Conservation (phyloP, 2,329 filamentous ascomycete species). For the Elsinoe fawcettii region DNA sequence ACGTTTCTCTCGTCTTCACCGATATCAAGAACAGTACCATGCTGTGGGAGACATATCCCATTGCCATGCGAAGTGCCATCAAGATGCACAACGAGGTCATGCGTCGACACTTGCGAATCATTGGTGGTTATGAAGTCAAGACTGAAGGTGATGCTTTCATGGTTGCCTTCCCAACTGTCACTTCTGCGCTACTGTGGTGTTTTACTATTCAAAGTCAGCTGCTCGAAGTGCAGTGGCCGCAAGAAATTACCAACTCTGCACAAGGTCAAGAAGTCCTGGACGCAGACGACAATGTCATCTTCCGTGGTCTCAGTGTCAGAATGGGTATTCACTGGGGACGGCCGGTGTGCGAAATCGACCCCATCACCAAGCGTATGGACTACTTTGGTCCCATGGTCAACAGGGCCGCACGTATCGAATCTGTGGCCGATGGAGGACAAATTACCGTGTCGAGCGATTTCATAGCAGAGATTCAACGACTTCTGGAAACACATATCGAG, state of each 20-base stretch:
- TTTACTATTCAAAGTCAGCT: slow-evolving; percentile 88
- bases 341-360: slow-evolving; percentile 90
- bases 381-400: slow-evolving; percentile 99
- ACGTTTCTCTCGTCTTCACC: slow-evolving; percentile 91
- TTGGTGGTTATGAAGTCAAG: slow-evolving; percentile 97
- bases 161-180: slow-evolving; percentile 96
- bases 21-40: slow-evolving; percentile 98
- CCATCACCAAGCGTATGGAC: slow-evolving; percentile 95
- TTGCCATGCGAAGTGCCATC: slow-evolving; percentile 93
- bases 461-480: slow-evolving; percentile 89
- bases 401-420: slow-evolving; percentile 85
- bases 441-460: slow-evolving; percentile 97
- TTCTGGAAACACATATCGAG: slow-evolving; percentile 82
- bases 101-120: slow-evolving; percentile 82
- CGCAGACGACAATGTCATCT: slow-evolving; percentile 80
- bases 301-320: slow-evolving; percentile 85
- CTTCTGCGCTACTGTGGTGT: slow-evolving; percentile 88
- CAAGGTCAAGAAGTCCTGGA: slow-evolving; percentile 78
- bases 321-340: slow-evolving; percentile 98
- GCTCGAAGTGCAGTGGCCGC: slow-evolving; percentile 84
- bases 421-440: slow-evolving; percentile 90
- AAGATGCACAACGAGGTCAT: slow-evolving; percentile 97
- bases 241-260: slow-evolving; percentile 79
- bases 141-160: slow-evolving; percentile 99
- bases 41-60: slow-evolving; percentile 90